A percentile compares a stretch with the other conserved stretches of the same genome.
phyloP scores from a whole-genome alignment of 2,329 filamentous ascomycete genomes.

The Rhynchosporium agropyri region DNA sequence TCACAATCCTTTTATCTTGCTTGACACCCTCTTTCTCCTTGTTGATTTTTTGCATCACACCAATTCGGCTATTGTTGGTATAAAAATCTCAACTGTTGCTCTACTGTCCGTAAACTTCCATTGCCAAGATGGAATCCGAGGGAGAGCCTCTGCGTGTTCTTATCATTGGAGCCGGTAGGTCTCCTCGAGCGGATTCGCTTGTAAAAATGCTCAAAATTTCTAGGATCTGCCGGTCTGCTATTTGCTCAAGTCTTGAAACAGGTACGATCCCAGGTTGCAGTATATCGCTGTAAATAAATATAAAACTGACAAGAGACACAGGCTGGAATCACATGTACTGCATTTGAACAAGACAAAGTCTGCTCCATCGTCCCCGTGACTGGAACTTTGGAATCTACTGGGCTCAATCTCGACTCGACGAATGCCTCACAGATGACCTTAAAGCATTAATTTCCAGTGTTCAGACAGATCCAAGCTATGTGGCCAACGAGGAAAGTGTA shows the following conservation, averaged over 20 bases:
- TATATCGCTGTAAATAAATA: background rate
- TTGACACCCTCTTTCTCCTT: background rate
- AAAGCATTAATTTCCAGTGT: constrained; percentile 32
- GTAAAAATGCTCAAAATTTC: background rate
- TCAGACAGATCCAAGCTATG: constrained; percentile 38
- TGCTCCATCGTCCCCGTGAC: constrained; percentile 38
- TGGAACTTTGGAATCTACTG: constrained; percentile 44
- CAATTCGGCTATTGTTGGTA: background rate
- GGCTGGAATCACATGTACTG: constrained; percentile 38
- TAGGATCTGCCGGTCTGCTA: constrained; percentile 32
- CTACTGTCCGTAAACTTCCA: background rate
- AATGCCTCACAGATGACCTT: constrained; percentile 39
- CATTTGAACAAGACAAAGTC: constrained; percentile 41
- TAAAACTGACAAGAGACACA: constrained; percentile 12
- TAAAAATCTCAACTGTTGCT: background rate
- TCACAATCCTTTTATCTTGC: background rate
- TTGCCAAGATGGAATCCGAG: constrained; percentile 21
- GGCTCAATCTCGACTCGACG: constrained; percentile 40
- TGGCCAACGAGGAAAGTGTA: constrained; percentile 31
- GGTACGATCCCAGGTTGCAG: constrained; percentile 3
- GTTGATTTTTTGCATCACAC: background rate
- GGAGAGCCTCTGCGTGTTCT: constrained; percentile 27
- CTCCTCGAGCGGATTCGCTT: background rate
- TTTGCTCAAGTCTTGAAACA: constrained; percentile 32
- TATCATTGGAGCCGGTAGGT: constrained; percentile 30